phyloP scores from a whole-genome alignment of 2,329 filamentous ascomycete species.

The Fusarium albosuccineum region DNA sequence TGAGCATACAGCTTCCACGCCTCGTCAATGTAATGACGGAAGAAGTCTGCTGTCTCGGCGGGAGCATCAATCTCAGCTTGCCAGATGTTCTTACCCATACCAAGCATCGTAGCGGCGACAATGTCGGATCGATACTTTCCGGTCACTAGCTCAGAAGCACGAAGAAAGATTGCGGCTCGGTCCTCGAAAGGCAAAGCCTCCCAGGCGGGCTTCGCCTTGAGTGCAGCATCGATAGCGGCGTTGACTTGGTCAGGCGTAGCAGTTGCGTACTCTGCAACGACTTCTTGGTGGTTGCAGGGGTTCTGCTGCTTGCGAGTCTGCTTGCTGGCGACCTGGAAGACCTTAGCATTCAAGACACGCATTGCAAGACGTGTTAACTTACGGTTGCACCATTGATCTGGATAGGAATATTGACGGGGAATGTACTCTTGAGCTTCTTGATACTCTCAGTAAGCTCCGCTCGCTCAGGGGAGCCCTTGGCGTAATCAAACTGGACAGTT shows the following conservation, averaged over 20 bases:
- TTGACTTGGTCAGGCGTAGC: conserved; percentile 37
- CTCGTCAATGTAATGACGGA: conserved; percentile 43
- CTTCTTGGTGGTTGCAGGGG: conserved; percentile 29
- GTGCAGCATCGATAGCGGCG: conserved; percentile 34
- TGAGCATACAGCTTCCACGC: conserved; percentile 35
- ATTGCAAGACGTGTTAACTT: accelerated
- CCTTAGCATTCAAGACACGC: accelerated
- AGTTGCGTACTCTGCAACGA: conserved; percentile 34
- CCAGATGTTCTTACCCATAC: conserved; percentile 41
- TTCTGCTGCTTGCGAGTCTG: conserved; percentile 33
- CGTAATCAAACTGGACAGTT: conserved; percentile 29
- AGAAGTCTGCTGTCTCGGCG: conserved; percentile 51
- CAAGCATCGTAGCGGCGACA: conserved; percentile 36
- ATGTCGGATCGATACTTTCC: conserved; percentile 40
- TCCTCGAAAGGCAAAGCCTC: conserved; percentile 35
- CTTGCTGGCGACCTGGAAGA: conserved; percentile 9
- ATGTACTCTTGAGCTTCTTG: conserved; percentile 30
- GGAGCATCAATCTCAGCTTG: conserved; percentile 38
- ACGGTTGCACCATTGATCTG: conserved; percentile 22
- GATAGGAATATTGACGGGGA: conserved; percentile 34
- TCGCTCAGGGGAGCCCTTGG: conserved; percentile 36
- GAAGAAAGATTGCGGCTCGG: conserved; percentile 33
- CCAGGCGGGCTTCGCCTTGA: conserved; percentile 34
- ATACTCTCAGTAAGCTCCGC: conserved; percentile 31
- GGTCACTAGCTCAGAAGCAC: conserved; percentile 34